Base-by-base conservation (phyloP, 2,329 filamentous ascomycete genomes). In the Myriosclerotinia scirpicola region DNA sequence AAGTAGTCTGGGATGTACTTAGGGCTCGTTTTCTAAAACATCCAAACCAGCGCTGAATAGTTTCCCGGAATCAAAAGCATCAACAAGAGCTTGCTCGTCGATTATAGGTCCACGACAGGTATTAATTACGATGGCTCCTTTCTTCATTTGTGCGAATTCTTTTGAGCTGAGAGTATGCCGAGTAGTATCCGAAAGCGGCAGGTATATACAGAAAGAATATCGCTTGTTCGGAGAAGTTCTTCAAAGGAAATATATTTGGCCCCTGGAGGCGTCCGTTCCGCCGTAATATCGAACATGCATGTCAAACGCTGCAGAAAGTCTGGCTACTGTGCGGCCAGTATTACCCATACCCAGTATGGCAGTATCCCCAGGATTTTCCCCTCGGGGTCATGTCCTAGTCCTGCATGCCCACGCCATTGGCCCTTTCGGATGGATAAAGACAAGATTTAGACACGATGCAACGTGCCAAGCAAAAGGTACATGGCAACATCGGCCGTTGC, bases 321-420 rank as follows among this genome's bases (percentile, higher is more conserved):
- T 83, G 71, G 89, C 90, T 71, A 94, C 79, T 74, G 92, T 91
- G 38, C 87, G 81, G 0, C 92, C 91, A 69, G 95, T 95, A 38
- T 91, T 90, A 26, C 92, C 92, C 90, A 95, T 93, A 6, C 91
- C 92, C 40, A 95, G 77, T n/a, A n/a, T n/a, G n/a, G n/a, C n/a
- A n/a, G n/a, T 67, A 95, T 91, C 0, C 92, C 92, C 5, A 96
- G 81, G 1, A 87, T 79, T 77, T 93, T 94, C 44, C 88, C 88
- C 74, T 90, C 81, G 0, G 91, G 91, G 74, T 95, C 91, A 75
- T 90, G 0, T 82, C 82, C n/a, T 78, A 78, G 6, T 80, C 80
- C 38, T 87, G 88, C 53, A 12, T 67, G 20, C 6, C 73, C 73
- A 44, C 86, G 82, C 89, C 90, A 96, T 67, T 85, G 79, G 0